These are phyloP conservation scores for Stagonosporopsis cucurbitacearum DNA, from an alignment of 2,329 filamentous ascomycete genomes.

Conservation along the genomic window DNA sequence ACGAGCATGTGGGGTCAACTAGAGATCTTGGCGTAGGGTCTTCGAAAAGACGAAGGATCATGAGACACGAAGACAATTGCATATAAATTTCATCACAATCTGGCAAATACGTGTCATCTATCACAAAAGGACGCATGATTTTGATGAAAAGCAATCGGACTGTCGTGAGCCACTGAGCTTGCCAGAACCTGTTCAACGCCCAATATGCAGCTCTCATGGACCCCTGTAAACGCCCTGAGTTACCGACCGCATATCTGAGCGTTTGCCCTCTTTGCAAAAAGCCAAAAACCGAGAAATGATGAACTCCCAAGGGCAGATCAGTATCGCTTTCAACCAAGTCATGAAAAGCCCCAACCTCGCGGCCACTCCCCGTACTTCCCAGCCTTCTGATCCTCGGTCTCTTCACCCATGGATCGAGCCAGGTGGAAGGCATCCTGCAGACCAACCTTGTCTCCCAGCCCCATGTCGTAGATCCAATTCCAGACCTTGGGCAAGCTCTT, in stretches of 20 bases:
- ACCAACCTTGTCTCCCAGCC: constrained; percentile 22
- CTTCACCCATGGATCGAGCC: constrained; percentile 22
- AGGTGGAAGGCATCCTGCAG: constrained; percentile 35
- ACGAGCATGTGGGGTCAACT: no score
- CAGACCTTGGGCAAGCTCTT: constrained; percentile 29
- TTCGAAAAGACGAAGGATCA: not conserved
- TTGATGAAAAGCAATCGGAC: not conserved
- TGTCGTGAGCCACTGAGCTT: not conserved
- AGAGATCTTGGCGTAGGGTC: not conserved
- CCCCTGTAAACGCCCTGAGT: not conserved
- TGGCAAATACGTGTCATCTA: not conserved
- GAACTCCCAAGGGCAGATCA: not conserved
- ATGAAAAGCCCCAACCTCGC: not conserved
- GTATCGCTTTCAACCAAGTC: not conserved
- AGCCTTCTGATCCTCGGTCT: not conserved
- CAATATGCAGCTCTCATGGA: not conserved
- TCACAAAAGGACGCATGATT: not conserved
- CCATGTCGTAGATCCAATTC: constrained; percentile 35
- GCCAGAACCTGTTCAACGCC: not conserved
- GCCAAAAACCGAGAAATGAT: not conserved
- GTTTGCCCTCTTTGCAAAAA: not conserved
- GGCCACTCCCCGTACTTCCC: not conserved
- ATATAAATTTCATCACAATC: not conserved
- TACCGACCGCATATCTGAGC: not conserved
- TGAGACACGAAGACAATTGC: not conserved